Evolutionary conservation across 768 basidiomycete species (phyloP), one percentile per base, ranked within the genome.

Genomic region (Chalciporus piperatus): DNA sequence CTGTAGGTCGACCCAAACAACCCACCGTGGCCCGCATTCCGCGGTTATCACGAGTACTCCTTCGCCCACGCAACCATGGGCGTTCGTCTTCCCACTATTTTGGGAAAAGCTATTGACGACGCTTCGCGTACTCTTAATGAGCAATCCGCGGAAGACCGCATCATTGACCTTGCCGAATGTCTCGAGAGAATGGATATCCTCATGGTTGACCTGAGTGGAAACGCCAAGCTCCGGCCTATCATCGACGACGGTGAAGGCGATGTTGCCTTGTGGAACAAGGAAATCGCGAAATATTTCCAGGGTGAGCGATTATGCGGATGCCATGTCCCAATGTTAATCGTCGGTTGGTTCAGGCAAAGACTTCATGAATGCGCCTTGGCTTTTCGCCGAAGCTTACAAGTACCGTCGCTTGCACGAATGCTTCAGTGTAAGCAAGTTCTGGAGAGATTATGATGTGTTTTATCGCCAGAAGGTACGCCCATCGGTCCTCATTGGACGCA

Each of bases 341-440:
- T 37, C 6, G 13, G 28, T 35, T 48, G 20, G 20, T 45, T 30
- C 55, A 85, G 89, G 88, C 27, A 91, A 89, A 69, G 86, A 90
- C 61, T 94, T 92, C 63, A 95, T 95, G 92, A 93, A 89, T 66
- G 92, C 94, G 0, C 93, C 93, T 6, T 96, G 93, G 94, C 74
- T 97, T 16, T 97, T 98, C 61, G 95, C 94, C 19, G 94, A 96
- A 68, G 93, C 94, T 14, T 92, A 92, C 75, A 92, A 92, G 68
- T 92, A 92, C 67, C 87, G 91, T 58, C 84, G 92, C 54, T 80
- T 98, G 41, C 90, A 89, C 55, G 94, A 96, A 69, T 92, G 90
- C 70, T 98, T 98, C 75, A 92, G 89, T 55, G 74, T 92, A 53
- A 89, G 88, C 76, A 91, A 89, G 65, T 87, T 80, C 70, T 98